Base-by-base conservation (phyloP, 2,329 filamentous ascomycete species). In the Monilinia polystroma region DNA sequence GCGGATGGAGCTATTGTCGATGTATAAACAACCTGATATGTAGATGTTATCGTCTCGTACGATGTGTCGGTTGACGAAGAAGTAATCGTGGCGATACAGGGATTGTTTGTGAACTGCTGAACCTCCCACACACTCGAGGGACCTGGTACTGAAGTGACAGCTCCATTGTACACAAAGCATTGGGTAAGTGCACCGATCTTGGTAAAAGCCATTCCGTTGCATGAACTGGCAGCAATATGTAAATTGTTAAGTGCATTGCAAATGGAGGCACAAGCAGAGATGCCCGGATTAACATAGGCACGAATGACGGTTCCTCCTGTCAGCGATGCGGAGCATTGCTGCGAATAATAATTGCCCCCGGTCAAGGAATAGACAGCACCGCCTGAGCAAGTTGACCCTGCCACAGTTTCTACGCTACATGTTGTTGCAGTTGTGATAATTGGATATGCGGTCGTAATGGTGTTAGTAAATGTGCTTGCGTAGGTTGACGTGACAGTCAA, bases 261-360 rank as follows among this genome's bases (percentile, higher is more conserved):
- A 23, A 45, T 1, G 2, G 55, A 58, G 20, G 26, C 55, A 45
- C 55, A 58, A 8, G 45, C 26, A 12, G n/a, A 29, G 4, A 2
- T 43, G 16, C 16, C 38, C 5, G 38, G 55, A 1, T 58, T 38
- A 23, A 43, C 38, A 20, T 58, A 58, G 55, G 55, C 55, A 20
- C 55, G 55, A 26, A 58, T 45, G 8, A 45, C 4, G 18, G 16
- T 43, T 5, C 55, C 55, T 8, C 55, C 55, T 4, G 4, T 2
- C 8, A 43, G 55, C 4, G 55, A 58, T 45, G 38, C 38, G 16
- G 38, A 12, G 5, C 55, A 58, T 45, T 26, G 38, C 16, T 58
- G 38, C 11, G 55, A 58, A 58, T 58, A 58, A 8, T 58, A 58
- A n/a, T 58, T 58, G 23, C 55, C 55, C 8, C 55, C 55, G 23